Evolutionary conservation across 495 filamentous ascomycete species (phyloP).

Genomic region (Tuber melanosporum): DNA sequence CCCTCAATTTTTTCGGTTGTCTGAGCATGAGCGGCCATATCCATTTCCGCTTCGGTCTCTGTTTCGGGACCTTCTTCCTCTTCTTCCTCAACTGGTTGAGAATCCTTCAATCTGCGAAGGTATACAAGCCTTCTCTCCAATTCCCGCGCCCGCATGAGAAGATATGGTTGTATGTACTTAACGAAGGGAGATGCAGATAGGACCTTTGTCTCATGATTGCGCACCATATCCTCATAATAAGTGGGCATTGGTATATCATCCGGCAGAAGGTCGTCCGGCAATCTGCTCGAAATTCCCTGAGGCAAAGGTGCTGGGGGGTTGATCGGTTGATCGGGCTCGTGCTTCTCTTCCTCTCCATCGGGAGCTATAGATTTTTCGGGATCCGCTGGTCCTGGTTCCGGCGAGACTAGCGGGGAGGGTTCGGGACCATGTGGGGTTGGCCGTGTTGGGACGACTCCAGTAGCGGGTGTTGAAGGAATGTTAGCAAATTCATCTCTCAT

Average conservation of each 20-base stretch:
- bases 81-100: conserved; percentile 57
- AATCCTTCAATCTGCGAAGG: conserved; percentile 72
- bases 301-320: conserved; percentile 45
- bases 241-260: conserved; percentile 85
- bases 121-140: conserved; percentile 76
- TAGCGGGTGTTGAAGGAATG: conserved; percentile 59
- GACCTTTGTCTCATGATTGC: conserved; percentile 82
- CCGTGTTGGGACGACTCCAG: conserved; percentile 10
- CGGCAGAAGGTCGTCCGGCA: conserved; percentile 57
- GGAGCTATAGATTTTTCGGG: conserved; percentile 8
- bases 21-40: background rate
- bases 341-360: conserved; percentile 16
- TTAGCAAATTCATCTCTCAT: conserved; percentile 94
- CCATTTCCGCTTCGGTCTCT: conserved; percentile 24
- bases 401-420: conserved; percentile 1
- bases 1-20: conserved; percentile 16
- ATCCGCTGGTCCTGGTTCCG: background rate
- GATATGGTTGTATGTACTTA: conserved; percentile 85
- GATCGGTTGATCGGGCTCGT: background rate
- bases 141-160: conserved; percentile 83
- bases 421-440: conserved; percentile 8
- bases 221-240: conserved; percentile 89
- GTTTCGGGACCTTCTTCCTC: conserved; percentile 32
- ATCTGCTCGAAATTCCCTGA: conserved; percentile 20
- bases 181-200: conserved; percentile 96